Evolutionary conservation across 169 alveolate species (phyloP).

Genomic region (Cryptosporidium tyzzeri): DNA sequence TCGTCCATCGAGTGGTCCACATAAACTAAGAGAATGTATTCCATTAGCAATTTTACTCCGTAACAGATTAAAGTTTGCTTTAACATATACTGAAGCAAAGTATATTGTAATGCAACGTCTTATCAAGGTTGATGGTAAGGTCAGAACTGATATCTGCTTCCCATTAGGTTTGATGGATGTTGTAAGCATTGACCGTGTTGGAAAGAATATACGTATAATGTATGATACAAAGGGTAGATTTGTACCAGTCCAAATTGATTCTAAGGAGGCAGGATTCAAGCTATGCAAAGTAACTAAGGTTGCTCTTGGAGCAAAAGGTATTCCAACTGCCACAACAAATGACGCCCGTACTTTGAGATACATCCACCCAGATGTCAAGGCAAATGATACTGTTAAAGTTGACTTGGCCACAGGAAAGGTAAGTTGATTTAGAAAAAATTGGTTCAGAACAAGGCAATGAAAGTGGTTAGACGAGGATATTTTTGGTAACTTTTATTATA

Average conservation of each 20-base stretch:
- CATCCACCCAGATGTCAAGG: slow-evolving; percentile 98
- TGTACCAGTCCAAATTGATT: slow-evolving; percentile 93
- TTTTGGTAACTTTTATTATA: background rate
- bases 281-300: slow-evolving; percentile 95
- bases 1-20: slow-evolving; percentile 96
- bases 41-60: slow-evolving; percentile 95
- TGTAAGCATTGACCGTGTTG: slow-evolving; percentile 93
- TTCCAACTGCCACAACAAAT: slow-evolving; percentile 96
- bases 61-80: slow-evolving; percentile 93
- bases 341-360: slow-evolving; percentile 99
- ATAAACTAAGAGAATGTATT: slow-evolving; percentile 96
- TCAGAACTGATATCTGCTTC: slow-evolving; percentile 96
- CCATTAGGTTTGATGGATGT: slow-evolving; percentile 99
- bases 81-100: slow-evolving; percentile 94
- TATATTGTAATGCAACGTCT: slow-evolving; percentile 96
- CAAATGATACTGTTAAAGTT: slow-evolving; percentile 95
- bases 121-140: slow-evolving; percentile 96
- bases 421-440: background rate
- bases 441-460: background rate
- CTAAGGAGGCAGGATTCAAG: slow-evolving; percentile 96
- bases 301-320: slow-evolving; percentile 94
- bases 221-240: slow-evolving; percentile 98
- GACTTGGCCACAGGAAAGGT: slow-evolving; percentile 96
- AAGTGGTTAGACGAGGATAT: background rate
- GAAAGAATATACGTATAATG: slow-evolving; percentile 95